phyloP scores from a whole-genome alignment of 176 grass and related monocot species.

The Raddia guianensis region DNA sequence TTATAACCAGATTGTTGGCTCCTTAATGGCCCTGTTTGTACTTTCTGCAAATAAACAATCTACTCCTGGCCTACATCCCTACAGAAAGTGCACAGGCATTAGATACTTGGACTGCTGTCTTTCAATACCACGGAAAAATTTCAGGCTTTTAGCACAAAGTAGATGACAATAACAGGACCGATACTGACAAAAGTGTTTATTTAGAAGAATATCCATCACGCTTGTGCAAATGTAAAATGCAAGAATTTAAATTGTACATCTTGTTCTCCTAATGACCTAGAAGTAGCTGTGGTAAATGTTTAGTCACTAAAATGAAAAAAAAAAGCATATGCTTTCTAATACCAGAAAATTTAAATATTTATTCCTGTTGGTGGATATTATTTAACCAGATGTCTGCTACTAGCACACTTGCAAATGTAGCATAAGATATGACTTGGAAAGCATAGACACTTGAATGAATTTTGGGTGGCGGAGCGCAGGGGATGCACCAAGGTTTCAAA shows the following conservation, averaged over 20 bases:
- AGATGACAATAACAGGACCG: not conserved
- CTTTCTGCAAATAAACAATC: not conserved
- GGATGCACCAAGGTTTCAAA: not conserved
- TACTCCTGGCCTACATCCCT: not conserved
- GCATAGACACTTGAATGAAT: not conserved
- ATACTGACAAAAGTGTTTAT: not conserved
- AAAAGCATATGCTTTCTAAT: not conserved
- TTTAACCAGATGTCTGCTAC: not conserved
- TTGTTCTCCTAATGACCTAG: not conserved
- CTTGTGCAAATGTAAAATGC: not conserved
- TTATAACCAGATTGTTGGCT: not conserved
- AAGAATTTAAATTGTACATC: not conserved
- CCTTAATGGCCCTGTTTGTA: not conserved
- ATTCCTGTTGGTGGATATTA: not conserved
- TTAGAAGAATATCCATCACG: not conserved
- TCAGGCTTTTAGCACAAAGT: too few species aligned
- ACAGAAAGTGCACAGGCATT: constrained; percentile 15
- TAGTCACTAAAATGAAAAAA: not conserved
- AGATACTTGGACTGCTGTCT: not conserved
- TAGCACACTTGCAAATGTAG: not conserved
- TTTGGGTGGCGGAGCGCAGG: not conserved
- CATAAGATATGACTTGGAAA: too few species aligned
- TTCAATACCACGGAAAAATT: constrained; percentile 2
- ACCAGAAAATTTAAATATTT: not conserved
- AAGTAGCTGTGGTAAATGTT: not conserved